Evolutionary conservation across 2,329 filamentous ascomycete species (phyloP), one percentile per base, ranked within the genome.

Genomic region (Sarocladiaceae sp.): DNA sequence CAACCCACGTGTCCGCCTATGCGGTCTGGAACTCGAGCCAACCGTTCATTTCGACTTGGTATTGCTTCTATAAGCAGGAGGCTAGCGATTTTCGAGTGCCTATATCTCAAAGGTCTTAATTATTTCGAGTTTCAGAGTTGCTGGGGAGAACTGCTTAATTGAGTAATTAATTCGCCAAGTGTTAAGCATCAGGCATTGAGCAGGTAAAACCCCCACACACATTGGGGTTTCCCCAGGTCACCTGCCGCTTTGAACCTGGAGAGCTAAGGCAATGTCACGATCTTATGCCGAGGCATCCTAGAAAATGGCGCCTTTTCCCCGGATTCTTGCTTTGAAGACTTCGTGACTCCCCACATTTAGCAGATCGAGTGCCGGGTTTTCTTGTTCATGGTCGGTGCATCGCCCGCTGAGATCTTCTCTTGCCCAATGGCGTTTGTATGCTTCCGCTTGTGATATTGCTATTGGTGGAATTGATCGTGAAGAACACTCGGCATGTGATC

Each of bases 91-190:
- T 4, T 11, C 26, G n/a, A n/a, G 37, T 5, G 7, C 20, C 40
- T 48, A 22, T 48, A 48, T 20, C 26, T 26, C 26, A 3, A 33
- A 13, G 10, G 26, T 11, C 8, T 18, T 48, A 33, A 31, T 3
- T 20, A 20, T 28, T 17, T 6, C 4, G 18, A 29, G 40, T 46
- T 46, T 26, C 25, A 46, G 40, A 29, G 8, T 15, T 46, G 17
- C n/a, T 31, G 44, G 40, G n/a, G n/a, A n/a, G n/a, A 48, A 33
- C 44, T 48, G 26, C 44, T 48, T 48, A 48, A 12, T 48, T 18
- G 25, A 48, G 44, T 28, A 48, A 48, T 48, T 48, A 48, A 48
- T 48, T 48, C 44, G 44, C 18, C 44, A 31, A 44, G 40, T 12
- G 7, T 44, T 15, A 44, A 26, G 40, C 23, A 44, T 17, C 10